phyloP scores from a whole-genome alignment of 257 asterid species.

The Ophiorrhiza pumila region DNA sequence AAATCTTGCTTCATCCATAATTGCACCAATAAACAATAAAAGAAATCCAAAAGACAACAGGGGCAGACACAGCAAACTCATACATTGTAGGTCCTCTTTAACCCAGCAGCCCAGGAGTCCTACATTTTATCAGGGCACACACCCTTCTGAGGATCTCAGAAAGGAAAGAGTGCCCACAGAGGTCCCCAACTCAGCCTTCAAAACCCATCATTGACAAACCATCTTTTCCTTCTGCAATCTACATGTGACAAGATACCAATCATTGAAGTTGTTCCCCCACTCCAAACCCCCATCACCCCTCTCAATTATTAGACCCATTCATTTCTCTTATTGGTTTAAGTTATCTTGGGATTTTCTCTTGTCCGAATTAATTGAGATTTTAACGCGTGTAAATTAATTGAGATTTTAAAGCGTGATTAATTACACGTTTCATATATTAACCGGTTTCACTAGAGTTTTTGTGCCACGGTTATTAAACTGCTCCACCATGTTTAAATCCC shows the following conservation, averaged over 20 bases:
- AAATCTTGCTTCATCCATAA: too few relatives aligned
- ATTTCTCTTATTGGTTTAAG: background rate
- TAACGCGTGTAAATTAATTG: too few relatives aligned
- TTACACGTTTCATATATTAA: too few relatives aligned
- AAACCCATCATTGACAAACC: background rate
- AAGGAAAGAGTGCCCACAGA: constrained; percentile 1
- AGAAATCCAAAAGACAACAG: background rate
- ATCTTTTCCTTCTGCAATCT: constrained; percentile 12
- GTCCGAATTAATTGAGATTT: too few relatives aligned
- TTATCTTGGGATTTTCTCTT: too few relatives aligned
- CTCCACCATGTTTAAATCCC: too few relatives aligned
- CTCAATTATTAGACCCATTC: constrained; percentile 11
- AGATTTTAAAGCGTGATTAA: too few relatives aligned
- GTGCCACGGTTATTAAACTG: too few relatives aligned
- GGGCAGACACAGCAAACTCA: background rate
- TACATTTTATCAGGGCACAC: too few relatives aligned
- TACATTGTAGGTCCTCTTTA: constrained; percentile 2
- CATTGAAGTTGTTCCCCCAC: constrained; percentile 1
- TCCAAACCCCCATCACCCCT: background rate
- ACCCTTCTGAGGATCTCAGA: background rate
- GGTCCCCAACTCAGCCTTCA: background rate
- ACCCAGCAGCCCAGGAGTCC: constrained; percentile 6
- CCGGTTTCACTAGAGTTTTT: too few relatives aligned
- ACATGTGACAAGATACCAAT: constrained; percentile 18
- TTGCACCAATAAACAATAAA: background rate